Conservation (phyloP, 73 alveolate species). For the Tetrahymena borealis region DNA sequence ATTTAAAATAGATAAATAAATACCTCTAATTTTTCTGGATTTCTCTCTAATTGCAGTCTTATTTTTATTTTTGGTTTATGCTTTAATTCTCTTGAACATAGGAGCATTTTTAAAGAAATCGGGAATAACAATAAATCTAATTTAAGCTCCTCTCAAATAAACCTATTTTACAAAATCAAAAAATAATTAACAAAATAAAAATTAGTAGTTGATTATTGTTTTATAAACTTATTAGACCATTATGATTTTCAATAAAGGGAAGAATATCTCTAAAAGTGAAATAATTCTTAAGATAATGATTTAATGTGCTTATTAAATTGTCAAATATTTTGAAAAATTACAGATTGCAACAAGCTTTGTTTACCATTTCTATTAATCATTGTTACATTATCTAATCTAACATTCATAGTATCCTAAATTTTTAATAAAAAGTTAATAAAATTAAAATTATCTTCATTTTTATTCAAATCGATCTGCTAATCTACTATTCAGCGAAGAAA, state of each 20-base stretch:
- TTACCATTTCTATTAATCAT: slow-evolving; percentile 91
- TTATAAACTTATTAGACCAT: too few species aligned
- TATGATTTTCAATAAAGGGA: too few species aligned
- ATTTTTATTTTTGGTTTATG: slow-evolving; percentile 80
- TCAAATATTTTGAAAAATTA: neutral
- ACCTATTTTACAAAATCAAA: slow-evolving; percentile 58
- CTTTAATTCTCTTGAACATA: slow-evolving; percentile 91
- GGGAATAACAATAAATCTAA: slow-evolving; percentile 92
- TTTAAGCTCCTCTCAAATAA: slow-evolving; percentile 93
- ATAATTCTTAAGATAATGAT: too few species aligned
- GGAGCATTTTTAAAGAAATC: slow-evolving; percentile 97
- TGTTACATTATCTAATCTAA: slow-evolving; percentile 90
- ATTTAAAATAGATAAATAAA: neutral
- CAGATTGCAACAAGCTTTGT: slow-evolving; percentile 36
- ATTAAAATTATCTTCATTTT: neutral
- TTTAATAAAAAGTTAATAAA: neutral
- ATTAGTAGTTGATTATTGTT: too few species aligned
- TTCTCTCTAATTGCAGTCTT: slow-evolving; percentile 49
- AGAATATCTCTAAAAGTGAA: too few species aligned
- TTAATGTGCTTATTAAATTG: too few species aligned
- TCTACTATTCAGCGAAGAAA: too few species aligned
- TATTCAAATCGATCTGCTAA: too few species aligned
- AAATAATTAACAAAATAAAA: neutral
- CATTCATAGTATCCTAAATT: slow-evolving; percentile 89
- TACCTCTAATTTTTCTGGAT: slow-evolving; percentile 50